Percentiles rank a stretch among this genome's conserved stretches.
These are phyloP conservation scores for Pinus taeda DNA, from an alignment of 75 land plant genomes.

Conservation along the genomic window DNA sequence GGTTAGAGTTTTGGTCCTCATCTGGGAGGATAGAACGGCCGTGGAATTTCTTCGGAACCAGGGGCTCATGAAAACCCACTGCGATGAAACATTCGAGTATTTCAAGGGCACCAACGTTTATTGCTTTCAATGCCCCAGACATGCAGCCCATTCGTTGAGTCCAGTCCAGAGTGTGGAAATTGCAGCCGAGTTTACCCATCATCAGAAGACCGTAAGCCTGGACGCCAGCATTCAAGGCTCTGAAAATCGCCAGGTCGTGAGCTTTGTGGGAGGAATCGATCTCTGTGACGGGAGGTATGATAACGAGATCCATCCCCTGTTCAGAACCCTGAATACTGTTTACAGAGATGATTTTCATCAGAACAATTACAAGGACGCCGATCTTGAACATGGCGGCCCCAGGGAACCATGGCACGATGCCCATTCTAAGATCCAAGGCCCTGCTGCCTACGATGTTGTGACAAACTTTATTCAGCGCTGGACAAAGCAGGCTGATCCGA, in stretches of 20 bases:
- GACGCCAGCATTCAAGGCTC: conserved; percentile 22
- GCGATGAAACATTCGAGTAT: too few species aligned
- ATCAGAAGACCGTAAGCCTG: conserved; percentile 43
- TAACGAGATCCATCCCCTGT: too few species aligned
- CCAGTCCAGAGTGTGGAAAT: conserved; percentile 22
- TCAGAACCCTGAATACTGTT: too few species aligned
- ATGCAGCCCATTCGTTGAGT: conserved; percentile 30
- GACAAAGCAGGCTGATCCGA: not conserved
- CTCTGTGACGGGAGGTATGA: too few species aligned
- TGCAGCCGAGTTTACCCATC: conserved; percentile 13
- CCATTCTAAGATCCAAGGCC: conserved; percentile 47
- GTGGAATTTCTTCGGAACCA: too few species aligned
- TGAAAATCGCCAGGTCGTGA: conserved; percentile 21
- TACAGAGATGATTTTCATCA: too few species aligned
- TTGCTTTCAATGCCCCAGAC: conserved; percentile 59
- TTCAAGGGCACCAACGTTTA: conserved; percentile 7
- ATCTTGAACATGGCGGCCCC: conserved; percentile 33
- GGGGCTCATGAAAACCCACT: too few species aligned
- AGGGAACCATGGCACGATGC: conserved; percentile 68
- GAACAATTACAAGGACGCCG: too few species aligned
- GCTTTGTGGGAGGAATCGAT: too few species aligned
- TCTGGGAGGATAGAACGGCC: too few species aligned
- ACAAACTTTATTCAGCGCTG: conserved; percentile 56
- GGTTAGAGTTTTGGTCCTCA: too few species aligned
- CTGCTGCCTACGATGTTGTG: conserved; percentile 48